Evolutionary conservation across 2,329 filamentous ascomycete genomes (phyloP), one percentile per base, ranked within the genome.

Genomic region (Aplosporella prunicola): DNA sequence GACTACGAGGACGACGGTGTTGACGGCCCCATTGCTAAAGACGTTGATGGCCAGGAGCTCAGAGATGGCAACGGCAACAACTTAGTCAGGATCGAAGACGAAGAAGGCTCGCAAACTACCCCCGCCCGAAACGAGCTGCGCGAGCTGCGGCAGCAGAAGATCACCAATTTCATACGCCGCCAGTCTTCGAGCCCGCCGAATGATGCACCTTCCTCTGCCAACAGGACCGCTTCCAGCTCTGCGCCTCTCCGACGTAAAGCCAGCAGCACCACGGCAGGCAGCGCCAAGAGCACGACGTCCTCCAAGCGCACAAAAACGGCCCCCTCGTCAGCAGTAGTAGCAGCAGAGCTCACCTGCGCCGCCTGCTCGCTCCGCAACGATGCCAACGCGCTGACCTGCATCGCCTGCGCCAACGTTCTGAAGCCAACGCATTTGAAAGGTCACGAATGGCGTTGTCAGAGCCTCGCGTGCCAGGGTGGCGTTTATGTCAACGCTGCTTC

Each of bases 121-220:
- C 24, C 76, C 80, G 82, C 93, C 57, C 62, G 85, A 48, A 66
- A 69, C 10, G 84, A 93, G 55, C 63, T 91, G 35, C 69, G 70
- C 35, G 65, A 63, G 13, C 56, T 74, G 16, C 43, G 43, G 17
- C 36, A 38, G 15, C 25, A 27, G 15, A 36, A 24, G 15, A 36
- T 35, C 9, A 35, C 22, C 15, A 26, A 17, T 5, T 32, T 27
- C 25, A 20, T n/a, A n/a, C n/a, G n/a, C n/a, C n/a, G n/a, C n/a
- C n/a, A n/a, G n/a, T n/a, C n/a, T n/a, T n/a, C n/a, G n/a, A n/a
- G n/a, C n/a, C n/a, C n/a, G n/a, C n/a, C n/a, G n/a, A n/a, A n/a
- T n/a, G n/a, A n/a, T n/a, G n/a, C n/a, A n/a, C n/a, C n/a, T n/a
- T n/a, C n/a, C n/a, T n/a, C n/a, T n/a, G n/a, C n/a, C n/a, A n/a